Conservation (phyloP, 1,284 basidiomycete genomes). For the Butyriboletus appendiculatus region DNA sequence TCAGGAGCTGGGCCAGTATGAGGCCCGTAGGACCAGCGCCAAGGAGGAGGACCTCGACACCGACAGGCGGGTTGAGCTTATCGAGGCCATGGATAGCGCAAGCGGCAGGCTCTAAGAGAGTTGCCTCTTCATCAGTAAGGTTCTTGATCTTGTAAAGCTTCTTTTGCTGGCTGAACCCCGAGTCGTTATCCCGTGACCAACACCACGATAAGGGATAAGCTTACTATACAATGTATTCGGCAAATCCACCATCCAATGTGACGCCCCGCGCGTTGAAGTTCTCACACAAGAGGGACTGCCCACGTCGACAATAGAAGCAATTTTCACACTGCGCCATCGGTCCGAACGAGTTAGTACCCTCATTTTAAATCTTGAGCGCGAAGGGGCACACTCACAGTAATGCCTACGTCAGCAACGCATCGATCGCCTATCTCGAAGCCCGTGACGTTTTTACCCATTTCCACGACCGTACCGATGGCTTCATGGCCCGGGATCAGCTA, state of each 20-base stretch:
- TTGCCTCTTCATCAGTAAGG: constrained; percentile 85
- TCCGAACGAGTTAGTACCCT: constrained; percentile 4
- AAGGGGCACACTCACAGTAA: constrained; percentile 46
- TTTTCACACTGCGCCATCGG: constrained; percentile 58
- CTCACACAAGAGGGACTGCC: constrained; percentile 73
- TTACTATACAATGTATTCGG: constrained; percentile 81
- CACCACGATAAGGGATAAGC: constrained; percentile 23
- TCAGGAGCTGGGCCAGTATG: constrained; percentile 83
- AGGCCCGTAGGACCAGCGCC: constrained; percentile 82
- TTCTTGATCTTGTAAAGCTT: constrained; percentile 87
- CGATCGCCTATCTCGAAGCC: constrained; percentile 75
- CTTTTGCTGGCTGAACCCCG: constrained; percentile 48
- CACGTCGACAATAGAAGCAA: constrained; percentile 85
- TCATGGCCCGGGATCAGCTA: constrained; percentile 85
- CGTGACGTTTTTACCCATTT: constrained; percentile 70
- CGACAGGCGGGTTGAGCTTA: constrained; percentile 76
- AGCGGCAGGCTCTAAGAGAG: constrained; percentile 84
- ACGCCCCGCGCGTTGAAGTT: constrained; percentile 79
- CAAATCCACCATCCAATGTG: constrained; percentile 80
- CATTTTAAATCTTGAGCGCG: not conserved
- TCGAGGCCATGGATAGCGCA: constrained; percentile 90
- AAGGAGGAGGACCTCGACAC: constrained; percentile 76
- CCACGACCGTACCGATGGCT: constrained; percentile 68
- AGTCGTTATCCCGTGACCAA: not conserved
- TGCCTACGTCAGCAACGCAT: constrained; percentile 73